Base-by-base conservation (phyloP, 768 basidiomycete genomes). In the Cystofilobasidium bisporidii region DNA sequence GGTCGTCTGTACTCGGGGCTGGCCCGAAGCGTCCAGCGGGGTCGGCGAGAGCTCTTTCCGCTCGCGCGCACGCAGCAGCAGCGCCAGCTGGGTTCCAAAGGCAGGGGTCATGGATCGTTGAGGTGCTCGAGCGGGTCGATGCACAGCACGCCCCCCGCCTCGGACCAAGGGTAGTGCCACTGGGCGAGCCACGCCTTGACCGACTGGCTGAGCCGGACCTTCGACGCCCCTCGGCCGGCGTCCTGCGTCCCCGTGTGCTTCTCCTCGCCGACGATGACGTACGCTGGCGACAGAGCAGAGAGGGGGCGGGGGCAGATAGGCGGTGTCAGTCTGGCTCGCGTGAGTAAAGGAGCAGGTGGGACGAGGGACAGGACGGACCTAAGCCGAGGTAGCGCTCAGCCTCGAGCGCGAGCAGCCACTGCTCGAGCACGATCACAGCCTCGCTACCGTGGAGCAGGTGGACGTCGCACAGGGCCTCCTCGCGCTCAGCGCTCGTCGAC, bases 141-240 rank as follows among this genome's bases (percentile, higher is more conserved):
- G 76, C 88, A 92, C 64, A 96, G 83, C 61, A 91, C 84, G 2
- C 93, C 93, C 73, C 89, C 89, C 11, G 86, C 84, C 76, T 96
- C 93, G 76, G 83, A 87, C 93, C 92, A 96, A 22, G 93, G 89
- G 79, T 93, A 97, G 65, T 89, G 89, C 90, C 91, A 97, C 64
- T 87, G 84, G 72, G 91, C 88, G 56, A 97, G 78, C 87, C 87
- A 94, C 73, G 91, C 89, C 69, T 89, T 86, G 50, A 96, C 86
- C 14, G 88, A 89, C 1, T 88, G 83, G 17, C 89, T 88, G 9
- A 97, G 81, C 15, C 93, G 86, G 28, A 84, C 83, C 62, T 89
- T 85, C 11, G 89, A 89, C 3, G 89, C 85, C 32, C 91, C 91
- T 45, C 91, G 83, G 33, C 67, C 83, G 4, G 83, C 79, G 73